A percentile compares a stretch with the other conserved stretches of the same genome.
These are phyloP conservation scores for Haematococcus lacustris DNA, from an alignment of 139 green algal species.

Conservation along the genomic window DNA sequence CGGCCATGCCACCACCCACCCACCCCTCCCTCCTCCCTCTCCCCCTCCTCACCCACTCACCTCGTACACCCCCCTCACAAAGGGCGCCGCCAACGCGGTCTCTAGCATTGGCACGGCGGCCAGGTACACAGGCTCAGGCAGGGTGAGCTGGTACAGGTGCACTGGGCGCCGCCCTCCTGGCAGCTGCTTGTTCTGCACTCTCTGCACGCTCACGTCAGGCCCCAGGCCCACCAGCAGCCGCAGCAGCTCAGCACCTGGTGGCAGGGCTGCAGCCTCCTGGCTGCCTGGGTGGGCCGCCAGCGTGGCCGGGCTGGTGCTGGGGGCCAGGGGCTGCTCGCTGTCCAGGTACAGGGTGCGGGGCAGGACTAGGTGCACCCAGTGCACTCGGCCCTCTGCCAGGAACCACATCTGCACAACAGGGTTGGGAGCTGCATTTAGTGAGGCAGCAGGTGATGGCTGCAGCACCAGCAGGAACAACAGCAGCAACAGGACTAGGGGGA, in stretches of 20 bases:
- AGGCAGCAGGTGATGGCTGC: neutral
- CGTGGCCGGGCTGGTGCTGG: too few species aligned
- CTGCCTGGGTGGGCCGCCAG: too few species aligned
- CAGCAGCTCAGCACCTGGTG: neutral
- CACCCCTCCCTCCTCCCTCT: too few species aligned
- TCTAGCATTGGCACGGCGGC: constrained; percentile 30
- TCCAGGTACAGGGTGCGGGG: constrained; percentile 63
- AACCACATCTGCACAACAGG: constrained; percentile 35
- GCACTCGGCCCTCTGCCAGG: constrained; percentile 48
- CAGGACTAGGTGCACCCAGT: constrained; percentile 54
- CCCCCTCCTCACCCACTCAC: neutral
- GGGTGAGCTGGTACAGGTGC: constrained; percentile 52
- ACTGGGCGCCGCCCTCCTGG: constrained; percentile 35
- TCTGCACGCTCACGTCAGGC: constrained; percentile 1
- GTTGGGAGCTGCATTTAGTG: neutral
- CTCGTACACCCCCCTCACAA: constrained; percentile 27
- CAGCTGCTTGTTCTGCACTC: constrained; percentile 31
- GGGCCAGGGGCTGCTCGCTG: constrained; percentile 7
- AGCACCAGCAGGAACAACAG: neutral
- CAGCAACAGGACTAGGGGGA: neutral
- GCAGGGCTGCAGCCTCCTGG: too few species aligned
- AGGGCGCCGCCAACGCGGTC: constrained; percentile 26
- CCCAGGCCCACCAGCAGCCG: constrained; percentile 7
- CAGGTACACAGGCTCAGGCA: constrained; percentile 64
- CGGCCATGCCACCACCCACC: too few species aligned